Evolutionary conservation across 139 green algal genomes (phyloP), one percentile per base, ranked within the genome.

Genomic region (Coelastrella sp.): DNA sequence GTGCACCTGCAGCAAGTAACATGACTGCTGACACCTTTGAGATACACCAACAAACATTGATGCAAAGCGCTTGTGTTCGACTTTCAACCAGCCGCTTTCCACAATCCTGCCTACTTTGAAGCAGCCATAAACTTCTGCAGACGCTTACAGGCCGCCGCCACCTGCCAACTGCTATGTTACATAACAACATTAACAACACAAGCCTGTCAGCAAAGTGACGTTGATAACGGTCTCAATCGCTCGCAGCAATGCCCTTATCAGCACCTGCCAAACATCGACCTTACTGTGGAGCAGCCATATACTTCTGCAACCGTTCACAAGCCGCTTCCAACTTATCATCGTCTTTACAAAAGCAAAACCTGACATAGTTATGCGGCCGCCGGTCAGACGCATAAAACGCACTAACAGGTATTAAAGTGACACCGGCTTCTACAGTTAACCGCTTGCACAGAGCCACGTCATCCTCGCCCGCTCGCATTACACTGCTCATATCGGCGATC

Each of bases 321-420:
- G 95, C 96, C 7, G 90, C 88, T 22, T 91, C 10, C 82, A 98
- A 87, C 92, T 97, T 97, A 5, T 88, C 83, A 68, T 98, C 95
- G 4, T 95, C 89, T 90, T 98, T 98, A 93, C 96, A 98, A 88
- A 96, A 97, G 68, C 94, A 96, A 83, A 98, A 98, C 8, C 77
- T 73, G 65, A 85, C 78, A 56, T 90, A 23, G 7, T 86, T 84
- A 10, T 73, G 76, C 4, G 94, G 95, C 16, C 78, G 47, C 65
- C 7, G 14, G 13, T 76, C 89, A 10, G 66, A 83, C 4, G 80
- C 80, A 61, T 91, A 91, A 78, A 91, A 91, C 6, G 73, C 89
- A 73, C 88, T 92, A 10, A 96, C 92, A 4, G 96, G 96, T 47
- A 98, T 96, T 58, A 94, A 75, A 5, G 96, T 97, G 3, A 98